Conservation (phyloP, 129 eudicot genomes). For the Pulicaria dysenterica region DNA sequence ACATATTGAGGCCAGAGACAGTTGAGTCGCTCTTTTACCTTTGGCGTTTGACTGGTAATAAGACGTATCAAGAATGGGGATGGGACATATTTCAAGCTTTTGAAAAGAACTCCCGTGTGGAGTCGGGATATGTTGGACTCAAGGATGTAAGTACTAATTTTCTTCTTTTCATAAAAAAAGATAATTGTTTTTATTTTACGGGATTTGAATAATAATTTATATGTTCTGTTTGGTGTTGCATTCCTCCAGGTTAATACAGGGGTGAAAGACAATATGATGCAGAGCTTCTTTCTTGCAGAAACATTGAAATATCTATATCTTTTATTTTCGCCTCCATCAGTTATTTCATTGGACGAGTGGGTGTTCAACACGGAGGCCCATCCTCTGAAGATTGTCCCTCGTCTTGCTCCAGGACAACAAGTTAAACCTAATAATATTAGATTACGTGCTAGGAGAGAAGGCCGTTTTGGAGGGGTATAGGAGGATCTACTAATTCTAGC, state of each 20-base stretch:
- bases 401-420: conserved; percentile 37
- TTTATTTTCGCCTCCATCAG: conserved; percentile 85
- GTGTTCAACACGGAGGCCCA: conserved; percentile 99
- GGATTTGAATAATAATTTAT: background rate
- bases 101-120: conserved; percentile 90
- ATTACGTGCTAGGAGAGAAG: conserved; percentile 76
- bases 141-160: conserved; percentile 77
- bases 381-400: conserved; percentile 73
- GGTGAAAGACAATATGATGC: conserved; percentile 98
- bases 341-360: conserved; percentile 92
- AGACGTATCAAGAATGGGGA: conserved; percentile 99
- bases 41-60: conserved; percentile 97
- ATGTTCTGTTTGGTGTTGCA: background rate
- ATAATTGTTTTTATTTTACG: background rate
- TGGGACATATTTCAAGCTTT: conserved; percentile 99
- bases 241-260: conserved; percentile 83
- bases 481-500: conserved; percentile 18
- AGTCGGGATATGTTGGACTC: conserved; percentile 95
- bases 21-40: conserved; percentile 94
- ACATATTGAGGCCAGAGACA: conserved; percentile 98
- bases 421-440: conserved; percentile 36
- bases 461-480: conserved; percentile 62
- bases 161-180: background rate
- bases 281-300: conserved; percentile 98
- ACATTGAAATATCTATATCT: conserved; percentile 94